Evolutionary conservation across 306 rosid species (phyloP).

Genomic region (Cercis canadensis): DNA sequence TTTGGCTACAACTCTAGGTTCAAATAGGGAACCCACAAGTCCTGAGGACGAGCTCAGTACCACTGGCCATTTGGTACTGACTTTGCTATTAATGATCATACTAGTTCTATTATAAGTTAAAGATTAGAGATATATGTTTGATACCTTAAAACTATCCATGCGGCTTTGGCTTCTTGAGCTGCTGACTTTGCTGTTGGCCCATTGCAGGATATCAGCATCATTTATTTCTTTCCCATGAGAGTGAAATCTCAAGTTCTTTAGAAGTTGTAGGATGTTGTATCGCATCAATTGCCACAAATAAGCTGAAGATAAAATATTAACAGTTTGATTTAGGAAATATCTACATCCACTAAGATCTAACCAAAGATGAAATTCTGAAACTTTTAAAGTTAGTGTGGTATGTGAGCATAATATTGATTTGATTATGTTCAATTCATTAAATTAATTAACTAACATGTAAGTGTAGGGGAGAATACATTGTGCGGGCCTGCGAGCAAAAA

Average conservation of each 20-base stretch:
- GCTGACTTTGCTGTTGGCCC: conserved; percentile 91
- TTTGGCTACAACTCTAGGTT: too few relatives aligned
- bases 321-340: conserved; percentile 19
- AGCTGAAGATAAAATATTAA: conserved; percentile 56
- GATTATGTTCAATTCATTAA: conserved; percentile 21
- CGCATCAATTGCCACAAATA: conserved; percentile 99
- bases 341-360: background rate
- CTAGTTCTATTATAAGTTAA: too few relatives aligned
- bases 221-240: conserved; percentile 89
- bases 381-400: background rate
- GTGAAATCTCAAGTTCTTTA: conserved; percentile 90
- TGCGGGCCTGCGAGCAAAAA: too few relatives aligned
- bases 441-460: too few relatives aligned
- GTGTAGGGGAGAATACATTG: too few relatives aligned
- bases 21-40: too few relatives aligned
- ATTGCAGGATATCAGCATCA: conserved; percentile 87
- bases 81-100: too few relatives aligned
- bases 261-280: conserved; percentile 85
- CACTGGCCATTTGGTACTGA: too few relatives aligned
- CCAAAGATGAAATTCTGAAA: background rate
- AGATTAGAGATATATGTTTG: background rate
- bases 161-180: conserved; percentile 73
- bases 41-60: too few relatives aligned
- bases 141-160: conserved; percentile 87
- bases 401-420: conserved; percentile 7